A percentile compares a stretch with the other conserved stretches of the same genome.
Evolutionary conservation across 2,329 filamentous ascomycete genomes (phyloP).

Genomic region (Trichophyton benhamiae): DNA sequence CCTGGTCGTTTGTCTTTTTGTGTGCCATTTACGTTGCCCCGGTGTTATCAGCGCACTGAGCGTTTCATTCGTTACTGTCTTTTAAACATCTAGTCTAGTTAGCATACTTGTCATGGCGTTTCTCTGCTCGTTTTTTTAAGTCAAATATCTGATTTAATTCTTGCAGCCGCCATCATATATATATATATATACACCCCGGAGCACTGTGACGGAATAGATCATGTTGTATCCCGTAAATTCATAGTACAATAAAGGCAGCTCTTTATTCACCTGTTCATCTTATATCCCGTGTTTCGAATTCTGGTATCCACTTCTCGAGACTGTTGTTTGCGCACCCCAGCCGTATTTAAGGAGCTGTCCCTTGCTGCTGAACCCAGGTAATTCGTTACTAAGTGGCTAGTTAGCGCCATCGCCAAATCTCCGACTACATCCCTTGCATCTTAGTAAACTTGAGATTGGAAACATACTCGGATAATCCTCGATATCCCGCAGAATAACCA

Average conservation of each 20-base stretch:
- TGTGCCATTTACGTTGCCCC: no score
- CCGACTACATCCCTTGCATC: neutral
- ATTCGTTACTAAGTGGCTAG: no score
- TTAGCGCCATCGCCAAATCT: neutral
- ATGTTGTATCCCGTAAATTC: neutral
- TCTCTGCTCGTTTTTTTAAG: neutral
- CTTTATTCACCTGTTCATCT: neutral
- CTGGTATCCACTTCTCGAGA: neutral
- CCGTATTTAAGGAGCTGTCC: no score
- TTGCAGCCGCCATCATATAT: neutral
- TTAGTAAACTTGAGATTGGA: neutral
- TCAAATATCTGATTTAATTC: neutral
- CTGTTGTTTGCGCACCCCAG: no score
- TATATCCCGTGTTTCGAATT: neutral
- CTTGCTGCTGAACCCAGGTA: no score
- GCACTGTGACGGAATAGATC: neutral
- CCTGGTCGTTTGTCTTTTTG: neutral
- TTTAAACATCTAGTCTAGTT: neutral
- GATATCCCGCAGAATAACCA: neutral
- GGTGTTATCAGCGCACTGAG: slow-evolving; percentile 3
- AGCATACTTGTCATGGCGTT: neutral
- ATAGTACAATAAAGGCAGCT: neutral
- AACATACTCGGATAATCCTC: no score
- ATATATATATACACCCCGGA: neutral
- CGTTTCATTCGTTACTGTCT: neutral